Conservation (phyloP, 495 filamentous ascomycete species). For the Lasiosphaeria ovina region DNA sequence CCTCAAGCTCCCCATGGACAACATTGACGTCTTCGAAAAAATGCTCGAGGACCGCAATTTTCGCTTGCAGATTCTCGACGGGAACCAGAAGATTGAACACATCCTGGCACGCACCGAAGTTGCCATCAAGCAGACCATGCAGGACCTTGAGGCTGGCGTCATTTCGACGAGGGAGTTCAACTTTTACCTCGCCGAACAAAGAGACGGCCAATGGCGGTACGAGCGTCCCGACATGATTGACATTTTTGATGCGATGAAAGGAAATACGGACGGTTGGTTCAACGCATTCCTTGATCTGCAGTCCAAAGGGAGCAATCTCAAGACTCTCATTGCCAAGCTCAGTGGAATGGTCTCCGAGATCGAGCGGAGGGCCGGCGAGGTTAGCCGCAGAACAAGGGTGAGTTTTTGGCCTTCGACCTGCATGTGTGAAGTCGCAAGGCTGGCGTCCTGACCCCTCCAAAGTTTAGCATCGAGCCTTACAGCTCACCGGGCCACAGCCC, state of each 20-base stretch:
- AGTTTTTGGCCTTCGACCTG: conserved; percentile 15
- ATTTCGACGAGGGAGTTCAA: conserved; percentile 73
- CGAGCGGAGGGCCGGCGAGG: conserved; percentile 69
- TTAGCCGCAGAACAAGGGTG: conserved; percentile 63
- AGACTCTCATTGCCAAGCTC: conserved; percentile 60
- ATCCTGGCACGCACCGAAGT: conserved; percentile 74
- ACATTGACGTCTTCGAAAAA: conserved; percentile 77
- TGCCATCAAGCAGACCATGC: conserved; percentile 69
- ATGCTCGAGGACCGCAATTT: conserved; percentile 87
- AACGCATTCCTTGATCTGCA: conserved; percentile 68
- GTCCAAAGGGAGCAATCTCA: conserved; percentile 59
- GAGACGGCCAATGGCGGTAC: conserved; percentile 56
- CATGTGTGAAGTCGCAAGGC: not conserved
- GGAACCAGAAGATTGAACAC: conserved; percentile 89
- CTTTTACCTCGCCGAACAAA: conserved; percentile 65
- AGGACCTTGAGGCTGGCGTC: conserved; percentile 76
- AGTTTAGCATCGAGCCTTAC: conserved; percentile 24
- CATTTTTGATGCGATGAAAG: conserved; percentile 76
- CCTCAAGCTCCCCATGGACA: conserved; percentile 79
- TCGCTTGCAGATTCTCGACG: conserved; percentile 73
- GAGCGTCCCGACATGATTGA: conserved; percentile 53
- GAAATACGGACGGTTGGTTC: conserved; percentile 85
- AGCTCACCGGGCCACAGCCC: conserved; percentile 29
- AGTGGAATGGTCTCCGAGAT: conserved; percentile 70
- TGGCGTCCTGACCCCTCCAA: conserved; percentile 9